A percentile compares a stretch with the other conserved stretches of the same genome.
phyloP scores from a whole-genome alignment of 202 grass and related monocot genomes.

The Musa balbisiana region DNA sequence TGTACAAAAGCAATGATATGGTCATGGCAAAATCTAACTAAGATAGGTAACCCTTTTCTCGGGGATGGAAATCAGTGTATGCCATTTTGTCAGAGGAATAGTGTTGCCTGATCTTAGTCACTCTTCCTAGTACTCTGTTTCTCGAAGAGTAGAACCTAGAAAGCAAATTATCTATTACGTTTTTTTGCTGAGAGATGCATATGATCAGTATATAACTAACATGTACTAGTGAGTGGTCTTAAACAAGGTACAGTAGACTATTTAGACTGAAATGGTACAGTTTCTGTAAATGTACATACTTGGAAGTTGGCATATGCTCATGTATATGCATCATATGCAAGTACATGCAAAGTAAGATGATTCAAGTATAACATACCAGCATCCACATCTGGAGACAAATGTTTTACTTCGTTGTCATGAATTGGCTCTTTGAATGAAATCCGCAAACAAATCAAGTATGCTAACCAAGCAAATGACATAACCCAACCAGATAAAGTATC shows the following conservation, averaged over 20 bases:
- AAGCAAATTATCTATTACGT: no score
- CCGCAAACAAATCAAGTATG: constrained; percentile 13
- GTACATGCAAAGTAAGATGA: not conserved
- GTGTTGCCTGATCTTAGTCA: no score
- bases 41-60: no score
- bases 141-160: no score
- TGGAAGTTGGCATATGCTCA: not conserved
- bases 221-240: no score
- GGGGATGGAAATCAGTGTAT: no score
- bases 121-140: no score
- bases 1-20: no score
- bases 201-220: no score
- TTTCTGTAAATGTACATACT: not conserved
- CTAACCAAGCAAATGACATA: constrained; percentile 13
- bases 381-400: not conserved
- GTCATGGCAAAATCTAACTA: no score
- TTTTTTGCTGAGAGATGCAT: no score
- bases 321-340: not conserved
- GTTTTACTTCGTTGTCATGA: not conserved
- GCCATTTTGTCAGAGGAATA: no score
- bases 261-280: not conserved
- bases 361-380: constrained; percentile 6
- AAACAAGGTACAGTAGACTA: not conserved
- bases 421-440: constrained; percentile 18
- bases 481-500: constrained; percentile 18